A percentile compares a stretch with the other conserved stretches of the same genome.
These are phyloP conservation scores for Ensete ventricosum DNA, from an alignment of 176 grass and related monocot genomes.

Conservation along the genomic window DNA sequence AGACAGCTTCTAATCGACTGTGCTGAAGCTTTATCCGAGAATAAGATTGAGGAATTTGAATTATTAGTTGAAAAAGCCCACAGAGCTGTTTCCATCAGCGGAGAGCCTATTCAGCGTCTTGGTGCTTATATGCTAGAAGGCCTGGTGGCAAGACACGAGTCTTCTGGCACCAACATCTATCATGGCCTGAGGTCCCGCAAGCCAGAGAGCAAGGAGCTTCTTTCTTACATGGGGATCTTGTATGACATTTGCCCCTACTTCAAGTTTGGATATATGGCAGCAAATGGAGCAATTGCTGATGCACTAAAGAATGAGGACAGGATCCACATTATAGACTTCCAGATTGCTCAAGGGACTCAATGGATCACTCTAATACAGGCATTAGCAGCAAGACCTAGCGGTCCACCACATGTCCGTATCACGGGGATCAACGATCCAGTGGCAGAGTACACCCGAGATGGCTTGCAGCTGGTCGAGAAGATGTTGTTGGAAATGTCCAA, in stretches of 20 bases:
- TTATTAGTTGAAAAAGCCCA: slow-evolving; percentile 53
- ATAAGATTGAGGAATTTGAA: slow-evolving; percentile 56
- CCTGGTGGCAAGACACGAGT: slow-evolving; percentile 67
- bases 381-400: slow-evolving; percentile 67
- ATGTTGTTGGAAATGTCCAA: slow-evolving; percentile 75
- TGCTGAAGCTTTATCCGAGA: slow-evolving; percentile 60
- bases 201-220: slow-evolving; percentile 72
- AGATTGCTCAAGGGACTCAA: slow-evolving; percentile 96
- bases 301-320: slow-evolving; percentile 70
- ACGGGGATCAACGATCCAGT: slow-evolving; percentile 82
- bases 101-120: slow-evolving; percentile 75
- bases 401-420: slow-evolving; percentile 82
- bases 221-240: slow-evolving; percentile 80
- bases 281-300: slow-evolving; percentile 96
- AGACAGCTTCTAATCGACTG: slow-evolving; percentile 59
- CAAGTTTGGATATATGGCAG: slow-evolving; percentile 98
- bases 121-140: slow-evolving; percentile 92
- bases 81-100: slow-evolving; percentile 61
- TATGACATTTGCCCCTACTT: slow-evolving; percentile 93
- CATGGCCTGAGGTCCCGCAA: slow-evolving; percentile 54
- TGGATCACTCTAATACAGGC: slow-evolving; percentile 98
- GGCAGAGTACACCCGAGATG: slow-evolving; percentile 55
- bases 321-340: slow-evolving; percentile 97
- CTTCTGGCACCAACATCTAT: slow-evolving; percentile 88
- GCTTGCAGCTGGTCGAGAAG: slow-evolving; percentile 57